Conservation (phyloP, 192 early-diverging fungal species). For the Gaertneriomyces sp. region DNA sequence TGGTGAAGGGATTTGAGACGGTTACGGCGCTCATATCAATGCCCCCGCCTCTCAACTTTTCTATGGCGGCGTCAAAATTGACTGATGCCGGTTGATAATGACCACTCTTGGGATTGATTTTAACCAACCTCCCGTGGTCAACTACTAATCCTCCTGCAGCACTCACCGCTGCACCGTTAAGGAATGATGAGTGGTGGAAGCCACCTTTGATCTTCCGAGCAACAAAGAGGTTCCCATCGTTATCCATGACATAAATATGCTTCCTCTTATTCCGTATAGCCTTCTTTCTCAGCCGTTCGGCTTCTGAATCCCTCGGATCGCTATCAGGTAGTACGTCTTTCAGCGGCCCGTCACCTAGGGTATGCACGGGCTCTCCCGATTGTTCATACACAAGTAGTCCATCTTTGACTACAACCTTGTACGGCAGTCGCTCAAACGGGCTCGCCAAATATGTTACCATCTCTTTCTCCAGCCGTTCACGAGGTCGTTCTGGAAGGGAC, state of each 20-base stretch:
- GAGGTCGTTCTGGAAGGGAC: not conserved
- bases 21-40: constrained; percentile 2
- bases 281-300: constrained; percentile 6
- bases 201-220: constrained; percentile 5
- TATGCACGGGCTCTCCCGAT: constrained; percentile 5
- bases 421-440: constrained; percentile 1
- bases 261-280: constrained; percentile 1
- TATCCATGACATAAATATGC: constrained; percentile 8
- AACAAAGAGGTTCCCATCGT: not conserved
- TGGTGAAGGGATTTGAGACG: constrained; percentile 5
- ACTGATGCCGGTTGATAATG: not conserved
- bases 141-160: constrained; percentile 11
- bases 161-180: constrained; percentile 8
- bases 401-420: constrained; percentile 1
- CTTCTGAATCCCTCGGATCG: constrained; percentile 3
- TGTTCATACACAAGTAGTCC: constrained; percentile 10
- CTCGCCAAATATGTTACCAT: constrained; percentile 7
- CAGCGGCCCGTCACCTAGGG: not conserved
- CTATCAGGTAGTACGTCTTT: constrained; percentile 5
- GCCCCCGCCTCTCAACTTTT: constrained; percentile 4
- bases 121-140: constrained; percentile 1
- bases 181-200: constrained; percentile 13
- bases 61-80: not conserved
- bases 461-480: constrained; percentile 7
- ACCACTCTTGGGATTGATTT: constrained; percentile 8